These are phyloP conservation scores for Udeniomyces megalosporus DNA, from an alignment of 768 basidiomycete species.

Conservation along the genomic window DNA sequence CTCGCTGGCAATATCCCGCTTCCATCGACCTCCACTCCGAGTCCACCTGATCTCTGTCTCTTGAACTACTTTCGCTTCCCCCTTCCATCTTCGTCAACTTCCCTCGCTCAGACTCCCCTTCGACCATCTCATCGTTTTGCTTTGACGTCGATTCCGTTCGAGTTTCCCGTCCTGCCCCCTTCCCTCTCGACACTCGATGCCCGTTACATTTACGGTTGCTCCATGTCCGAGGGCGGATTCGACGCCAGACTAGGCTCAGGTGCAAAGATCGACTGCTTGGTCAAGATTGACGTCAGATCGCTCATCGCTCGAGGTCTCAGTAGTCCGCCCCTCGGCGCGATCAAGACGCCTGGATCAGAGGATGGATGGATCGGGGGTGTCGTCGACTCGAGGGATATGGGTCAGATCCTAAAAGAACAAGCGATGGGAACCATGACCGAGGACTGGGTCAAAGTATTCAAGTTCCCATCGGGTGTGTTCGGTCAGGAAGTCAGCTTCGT, in stretches of 20 bases:
- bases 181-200: conserved; percentile 23
- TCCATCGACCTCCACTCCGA: conserved; percentile 19
- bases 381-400: conserved; percentile 26
- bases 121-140: conserved; percentile 26
- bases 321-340: too few species aligned
- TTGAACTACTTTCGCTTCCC: conserved; percentile 30
- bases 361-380: conserved; percentile 8
- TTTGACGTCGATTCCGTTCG: conserved; percentile 30
- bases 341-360: conserved; percentile 19
- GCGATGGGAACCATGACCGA: conserved; percentile 16
- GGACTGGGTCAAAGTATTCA: conserved; percentile 28
- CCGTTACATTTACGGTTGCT: conserved; percentile 31
- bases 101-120: conserved; percentile 15
- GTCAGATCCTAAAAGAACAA: conserved; percentile 24
- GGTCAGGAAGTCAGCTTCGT: conserved; percentile 32
- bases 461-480: conserved; percentile 25
- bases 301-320: conserved; percentile 21
- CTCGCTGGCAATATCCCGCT: conserved; percentile 29
- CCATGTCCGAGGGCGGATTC: conserved; percentile 29
- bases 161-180: conserved; percentile 29
- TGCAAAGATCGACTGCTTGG: conserved; percentile 33
- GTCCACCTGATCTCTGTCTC: conserved; percentile 24
- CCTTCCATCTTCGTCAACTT: conserved; percentile 13
- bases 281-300: conserved; percentile 28
- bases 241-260: conserved; percentile 31